Evolutionary conservation across 2,329 filamentous ascomycete genomes (phyloP).

Genomic region (Cylindrodendrum hubeiense): DNA sequence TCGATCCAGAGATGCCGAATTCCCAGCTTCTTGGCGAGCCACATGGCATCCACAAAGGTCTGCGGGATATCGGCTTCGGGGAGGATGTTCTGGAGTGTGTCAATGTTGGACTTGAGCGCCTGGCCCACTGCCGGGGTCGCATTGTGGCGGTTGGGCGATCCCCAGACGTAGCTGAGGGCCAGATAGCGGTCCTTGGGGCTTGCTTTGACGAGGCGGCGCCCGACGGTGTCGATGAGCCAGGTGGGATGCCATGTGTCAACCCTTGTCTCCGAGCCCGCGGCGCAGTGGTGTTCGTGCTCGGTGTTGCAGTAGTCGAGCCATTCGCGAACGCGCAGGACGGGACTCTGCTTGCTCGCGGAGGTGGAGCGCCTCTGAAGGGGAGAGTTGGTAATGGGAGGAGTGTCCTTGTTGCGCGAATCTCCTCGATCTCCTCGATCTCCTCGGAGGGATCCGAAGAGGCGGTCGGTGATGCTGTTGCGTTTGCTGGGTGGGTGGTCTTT

Average conservation of each 20-base stretch:
- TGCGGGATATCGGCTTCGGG: slow-evolving; percentile 54
- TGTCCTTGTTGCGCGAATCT: slow-evolving; percentile 44
- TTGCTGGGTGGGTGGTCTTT: slow-evolving; percentile 47
- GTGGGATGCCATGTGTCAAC: slow-evolving; percentile 53
- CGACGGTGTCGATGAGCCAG: slow-evolving; percentile 57
- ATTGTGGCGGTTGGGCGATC: slow-evolving; percentile 44
- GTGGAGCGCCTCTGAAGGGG: slow-evolving; percentile 49
- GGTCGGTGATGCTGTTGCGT: slow-evolving; percentile 56
- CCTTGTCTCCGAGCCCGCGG: slow-evolving; percentile 40
- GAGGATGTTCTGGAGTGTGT: slow-evolving; percentile 50
- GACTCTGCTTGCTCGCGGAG: slow-evolving; percentile 48
- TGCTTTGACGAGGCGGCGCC: slow-evolving; percentile 53
- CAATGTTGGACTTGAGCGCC: slow-evolving; percentile 52
- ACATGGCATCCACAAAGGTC: slow-evolving; percentile 59
- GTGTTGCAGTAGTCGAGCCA: slow-evolving; percentile 59
- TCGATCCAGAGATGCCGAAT: slow-evolving; percentile 62
- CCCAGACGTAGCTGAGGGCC: slow-evolving; percentile 62
- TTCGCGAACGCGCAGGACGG: slow-evolving; percentile 54
- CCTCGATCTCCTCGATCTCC: too few relatives aligned
- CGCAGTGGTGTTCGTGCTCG: slow-evolving; percentile 57
- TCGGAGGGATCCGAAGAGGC: slow-evolving; percentile 51
- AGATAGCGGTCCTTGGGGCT: slow-evolving; percentile 56
- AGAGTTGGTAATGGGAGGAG: slow-evolving; percentile 35
- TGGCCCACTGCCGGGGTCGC: slow-evolving; percentile 45
- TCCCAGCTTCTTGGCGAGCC: slow-evolving; percentile 57